Base-by-base conservation (phyloP, 2,329 filamentous ascomycete genomes). In the Neophaeococcomyces aloes region DNA sequence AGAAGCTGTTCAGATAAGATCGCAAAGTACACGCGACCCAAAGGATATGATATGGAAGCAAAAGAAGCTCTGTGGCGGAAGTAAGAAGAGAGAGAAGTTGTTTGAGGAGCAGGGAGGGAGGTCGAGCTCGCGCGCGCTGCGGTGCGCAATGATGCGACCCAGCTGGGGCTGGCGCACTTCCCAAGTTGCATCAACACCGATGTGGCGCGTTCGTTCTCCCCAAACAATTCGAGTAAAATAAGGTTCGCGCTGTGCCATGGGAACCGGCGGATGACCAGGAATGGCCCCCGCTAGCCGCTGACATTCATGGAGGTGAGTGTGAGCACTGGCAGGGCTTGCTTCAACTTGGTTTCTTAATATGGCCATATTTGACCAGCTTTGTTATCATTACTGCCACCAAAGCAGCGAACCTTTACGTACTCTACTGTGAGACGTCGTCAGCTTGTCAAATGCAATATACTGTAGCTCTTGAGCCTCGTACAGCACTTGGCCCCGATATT, bases 11-110 rank as follows among this genome's bases (percentile, higher is more conserved):
- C n/a, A 36, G 27, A 37, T n/a, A 18, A 32, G 44, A 34, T 51
- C 51, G 49, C 51, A 29, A 51, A 21, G 40, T 31, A 15, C 48
- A 35, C 15, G 49, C 47, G 51, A 53, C 45, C 44, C 35, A 21
- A 31, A 36, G 40, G 21, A 30, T 33, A 14, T 27, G 13, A 33
- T 15, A 19, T 29, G n/a, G n/a, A 38, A 43, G 34, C 38, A 32
- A 32, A 14, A 43, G 38, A 37, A 37, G 37, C 21, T 17, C 29
- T 17, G 37, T 36, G 17, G 35, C 38, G 31, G 31, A 18, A 42
- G n/a, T 23, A 43, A 49, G 21, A 32, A 33, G 29, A 29, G 29
- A 36, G 25, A 42, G 38, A 25, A 34, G 11, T n/a, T 19, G 29
- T 7, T 3, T 5, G 29, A 19, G 37, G 29, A 23, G 31, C 11